Percentiles rank a stretch among this genome's conserved stretches.
Evolutionary conservation across 2,329 filamentous ascomycete genomes (phyloP).

Genomic region (Pseudogymnoascus sp.): DNA sequence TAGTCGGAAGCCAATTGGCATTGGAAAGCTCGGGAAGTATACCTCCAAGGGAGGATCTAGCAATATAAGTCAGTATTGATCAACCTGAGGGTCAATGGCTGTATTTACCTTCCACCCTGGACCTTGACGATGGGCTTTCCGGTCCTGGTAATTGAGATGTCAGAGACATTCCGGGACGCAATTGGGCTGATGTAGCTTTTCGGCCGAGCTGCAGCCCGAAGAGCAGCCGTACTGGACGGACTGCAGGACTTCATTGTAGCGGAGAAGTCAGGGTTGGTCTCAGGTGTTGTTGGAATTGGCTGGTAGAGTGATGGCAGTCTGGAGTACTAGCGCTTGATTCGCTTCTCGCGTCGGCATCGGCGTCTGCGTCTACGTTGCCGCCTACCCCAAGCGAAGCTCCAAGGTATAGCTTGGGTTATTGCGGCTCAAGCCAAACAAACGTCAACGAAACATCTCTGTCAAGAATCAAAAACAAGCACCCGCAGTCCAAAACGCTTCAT

Average conservation of each 20-base stretch:
- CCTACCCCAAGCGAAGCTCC: conserved; percentile 9
- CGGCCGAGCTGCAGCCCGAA: conserved; percentile 48
- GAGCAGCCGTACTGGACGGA: conserved; percentile 43
- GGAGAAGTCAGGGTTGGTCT: conserved; percentile 12
- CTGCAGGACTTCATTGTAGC: conserved; percentile 30
- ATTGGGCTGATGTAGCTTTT: conserved; percentile 36
- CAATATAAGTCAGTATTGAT: neutral
- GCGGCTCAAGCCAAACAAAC: conserved; percentile 3
- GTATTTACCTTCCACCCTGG: conserved; percentile 75
- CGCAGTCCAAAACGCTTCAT: neutral
- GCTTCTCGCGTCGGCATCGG: conserved; percentile 7
- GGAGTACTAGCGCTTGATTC: conserved; percentile 9
- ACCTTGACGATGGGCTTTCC: conserved; percentile 89
- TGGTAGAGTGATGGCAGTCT: neutral
- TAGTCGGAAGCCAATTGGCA: conserved; percentile 20
- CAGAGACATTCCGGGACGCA: conserved; percentile 53
- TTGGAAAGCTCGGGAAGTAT: conserved; percentile 25
- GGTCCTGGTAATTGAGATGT: conserved; percentile 88
- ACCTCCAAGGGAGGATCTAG: conserved; percentile 81
- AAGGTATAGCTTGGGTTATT: conserved; percentile 8
- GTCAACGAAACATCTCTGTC: neutral
- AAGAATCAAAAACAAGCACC: neutral
- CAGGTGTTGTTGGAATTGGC: neutral
- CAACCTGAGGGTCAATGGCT: conserved; percentile 5
- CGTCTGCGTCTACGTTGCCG: neutral